Conservation (phyloP, 768 basidiomycete species). For the Podaxis carcinomalis region DNA sequence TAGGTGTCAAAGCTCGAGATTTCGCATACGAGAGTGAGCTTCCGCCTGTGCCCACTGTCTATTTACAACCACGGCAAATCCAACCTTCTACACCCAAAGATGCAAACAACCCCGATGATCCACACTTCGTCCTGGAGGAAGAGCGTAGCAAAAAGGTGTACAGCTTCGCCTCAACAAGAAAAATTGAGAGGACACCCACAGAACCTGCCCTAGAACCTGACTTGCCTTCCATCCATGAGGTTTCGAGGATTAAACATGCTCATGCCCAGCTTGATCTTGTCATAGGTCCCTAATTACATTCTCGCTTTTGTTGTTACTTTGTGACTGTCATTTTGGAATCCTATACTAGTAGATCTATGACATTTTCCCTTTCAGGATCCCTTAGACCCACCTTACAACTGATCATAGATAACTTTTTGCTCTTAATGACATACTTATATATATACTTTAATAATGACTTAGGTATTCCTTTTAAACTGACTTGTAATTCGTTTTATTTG, state of each 20-base stretch:
- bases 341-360: too few relatives aligned
- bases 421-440: too few relatives aligned
- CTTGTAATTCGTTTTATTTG: too few relatives aligned
- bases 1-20: slow-evolving; percentile 50
- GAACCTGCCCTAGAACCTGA: slow-evolving; percentile 26
- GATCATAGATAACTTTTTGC: too few relatives aligned
- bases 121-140: slow-evolving; percentile 7
- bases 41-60: slow-evolving; percentile 54
- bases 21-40: slow-evolving; percentile 68
- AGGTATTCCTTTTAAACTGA: too few relatives aligned
- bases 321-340: too few relatives aligned
- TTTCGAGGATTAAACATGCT: slow-evolving; percentile 22
- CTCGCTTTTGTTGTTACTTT: too few relatives aligned
- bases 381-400: too few relatives aligned
- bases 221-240: slow-evolving; percentile 16
- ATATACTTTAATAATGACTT: too few relatives aligned
- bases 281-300: too few relatives aligned
- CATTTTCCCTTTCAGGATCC: too few relatives aligned
- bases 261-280: slow-evolving; percentile 8
- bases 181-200: slow-evolving; percentile 28
- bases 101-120: slow-evolving; percentile 11
- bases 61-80: slow-evolving; percentile 41
- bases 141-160: slow-evolving; percentile 13
- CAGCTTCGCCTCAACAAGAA: slow-evolving; percentile 16
- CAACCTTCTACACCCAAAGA: slow-evolving; percentile 34